Conservation (phyloP, 345 rosid genomes). For the Moricandia arvensis region DNA sequence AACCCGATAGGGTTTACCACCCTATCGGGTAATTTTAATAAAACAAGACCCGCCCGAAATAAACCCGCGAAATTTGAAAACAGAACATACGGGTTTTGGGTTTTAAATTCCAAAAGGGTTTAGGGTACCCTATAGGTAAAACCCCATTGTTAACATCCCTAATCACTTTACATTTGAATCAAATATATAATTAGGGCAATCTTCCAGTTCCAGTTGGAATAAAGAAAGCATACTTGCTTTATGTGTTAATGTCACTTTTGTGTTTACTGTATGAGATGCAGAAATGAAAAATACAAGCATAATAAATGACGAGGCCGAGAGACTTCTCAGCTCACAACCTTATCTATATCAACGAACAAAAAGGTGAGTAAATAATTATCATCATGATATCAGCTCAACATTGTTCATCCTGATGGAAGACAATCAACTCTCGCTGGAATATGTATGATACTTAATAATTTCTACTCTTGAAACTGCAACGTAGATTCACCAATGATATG, state of each 20-base stretch:
- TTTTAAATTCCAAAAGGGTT: too few relatives aligned
- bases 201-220: constrained; percentile 1
- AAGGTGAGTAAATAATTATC: constrained; percentile 12
- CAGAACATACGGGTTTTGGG: too few relatives aligned
- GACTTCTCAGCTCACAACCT: constrained; percentile 48
- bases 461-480: too few relatives aligned
- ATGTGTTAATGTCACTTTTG: neutral
- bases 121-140: too few relatives aligned
- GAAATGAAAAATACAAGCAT: constrained; percentile 88
- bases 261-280: constrained; percentile 31
- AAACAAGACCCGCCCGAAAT: too few relatives aligned
- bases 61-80: too few relatives aligned
- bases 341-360: constrained; percentile 24
- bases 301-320: constrained; percentile 91
- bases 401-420: neutral
- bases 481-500: too few relatives aligned
- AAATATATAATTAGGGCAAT: neutral
- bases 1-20: too few relatives aligned
- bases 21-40: too few relatives aligned
- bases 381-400: constrained; percentile 5
- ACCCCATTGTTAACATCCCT: too few relatives aligned
- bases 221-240: neutral
- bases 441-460: neutral
- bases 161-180: neutral
- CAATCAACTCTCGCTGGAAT: constrained; percentile 31